Conservation (phyloP, 2,329 filamentous ascomycete genomes). For the Ramichloridium luteum region DNA sequence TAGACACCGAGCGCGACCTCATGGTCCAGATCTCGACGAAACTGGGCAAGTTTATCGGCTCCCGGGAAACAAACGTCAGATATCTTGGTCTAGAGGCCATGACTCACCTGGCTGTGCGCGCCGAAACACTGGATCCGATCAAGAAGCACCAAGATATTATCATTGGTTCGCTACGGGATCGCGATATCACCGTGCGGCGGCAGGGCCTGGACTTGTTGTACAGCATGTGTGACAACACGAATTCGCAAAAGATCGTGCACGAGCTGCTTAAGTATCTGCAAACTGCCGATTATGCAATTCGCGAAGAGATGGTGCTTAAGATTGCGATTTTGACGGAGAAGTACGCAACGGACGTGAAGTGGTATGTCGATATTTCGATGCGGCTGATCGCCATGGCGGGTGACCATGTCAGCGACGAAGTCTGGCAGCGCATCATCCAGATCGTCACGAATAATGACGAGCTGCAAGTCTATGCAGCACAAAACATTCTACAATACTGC, state of each 20-base stretch:
- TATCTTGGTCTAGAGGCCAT: conserved; percentile 95
- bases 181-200: conserved; percentile 91
- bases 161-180: conserved; percentile 80
- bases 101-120: conserved; percentile 89
- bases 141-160: conserved; percentile 98
- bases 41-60: conserved; percentile 90
- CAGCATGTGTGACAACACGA: conserved; percentile 98
- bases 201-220: conserved; percentile 94
- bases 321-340: conserved; percentile 98
- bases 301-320: conserved; percentile 98
- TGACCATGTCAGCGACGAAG: conserved; percentile 96
- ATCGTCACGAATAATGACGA: conserved; percentile 99
- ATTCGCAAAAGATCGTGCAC: conserved; percentile 82
- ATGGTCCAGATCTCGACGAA: conserved; percentile 93
- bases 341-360: conserved; percentile 95
- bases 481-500: conserved; percentile 83
- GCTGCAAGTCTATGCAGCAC: conserved; percentile 88
- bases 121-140: conserved; percentile 90
- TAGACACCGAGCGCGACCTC: conserved; percentile 84
- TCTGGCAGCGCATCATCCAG: conserved; percentile 97
- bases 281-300: conserved; percentile 91
- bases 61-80: conserved; percentile 89
- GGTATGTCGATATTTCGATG: conserved; percentile 97
- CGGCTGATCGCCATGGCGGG: conserved; percentile 91
- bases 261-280: conserved; percentile 91